Percentiles rank a stretch among this genome's conserved stretches.
Conservation (phyloP, 257 asterid species). For the Marsdenia floribunda region DNA sequence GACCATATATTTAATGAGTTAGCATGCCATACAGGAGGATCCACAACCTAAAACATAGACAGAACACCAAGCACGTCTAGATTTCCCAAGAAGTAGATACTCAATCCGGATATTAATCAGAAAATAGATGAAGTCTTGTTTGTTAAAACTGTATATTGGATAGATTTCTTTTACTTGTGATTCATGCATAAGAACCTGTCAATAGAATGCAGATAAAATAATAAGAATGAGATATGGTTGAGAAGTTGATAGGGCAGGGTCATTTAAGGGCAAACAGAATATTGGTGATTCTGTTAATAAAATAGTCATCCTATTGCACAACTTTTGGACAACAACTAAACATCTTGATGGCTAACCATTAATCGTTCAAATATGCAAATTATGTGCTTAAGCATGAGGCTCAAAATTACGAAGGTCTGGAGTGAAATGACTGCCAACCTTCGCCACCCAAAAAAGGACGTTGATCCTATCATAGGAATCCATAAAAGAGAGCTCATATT, state of each 20-base stretch:
- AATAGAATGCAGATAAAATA: background rate
- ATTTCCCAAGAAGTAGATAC: background rate
- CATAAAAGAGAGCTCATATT: background rate
- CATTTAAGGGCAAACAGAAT: background rate
- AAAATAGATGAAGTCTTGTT: background rate
- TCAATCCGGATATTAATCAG: background rate
- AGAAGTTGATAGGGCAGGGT: background rate
- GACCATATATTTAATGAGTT: conserved; percentile 3
- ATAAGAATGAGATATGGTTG: background rate
- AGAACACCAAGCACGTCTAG: background rate
- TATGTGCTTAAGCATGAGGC: background rate
- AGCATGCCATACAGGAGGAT: background rate
- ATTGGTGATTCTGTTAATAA: background rate
- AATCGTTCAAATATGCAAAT: background rate
- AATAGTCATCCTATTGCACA: background rate
- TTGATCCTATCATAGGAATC: background rate
- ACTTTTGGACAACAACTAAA: too few species aligned
- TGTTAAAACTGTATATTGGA: background rate
- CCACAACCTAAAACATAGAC: background rate
- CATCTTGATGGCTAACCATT: background rate
- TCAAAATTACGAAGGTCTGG: background rate
- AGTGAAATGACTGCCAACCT: background rate
- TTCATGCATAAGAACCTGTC: background rate
- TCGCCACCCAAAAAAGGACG: background rate
- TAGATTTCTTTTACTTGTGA: background rate